Conservation (phyloP, 805 yeast genomes). For the Candida xyloterini region DNA sequence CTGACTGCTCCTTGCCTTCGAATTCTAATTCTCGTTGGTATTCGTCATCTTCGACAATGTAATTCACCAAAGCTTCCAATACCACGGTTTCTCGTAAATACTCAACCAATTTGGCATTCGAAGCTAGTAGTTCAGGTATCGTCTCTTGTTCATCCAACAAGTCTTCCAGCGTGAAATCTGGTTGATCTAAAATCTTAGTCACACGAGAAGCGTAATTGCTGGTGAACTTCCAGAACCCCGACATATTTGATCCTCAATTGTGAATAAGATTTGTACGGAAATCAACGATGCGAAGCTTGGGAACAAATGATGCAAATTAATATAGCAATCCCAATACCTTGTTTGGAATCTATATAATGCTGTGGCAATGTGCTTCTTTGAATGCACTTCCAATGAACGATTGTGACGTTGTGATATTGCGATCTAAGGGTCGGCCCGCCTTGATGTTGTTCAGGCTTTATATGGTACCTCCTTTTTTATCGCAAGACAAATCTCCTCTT, state of each 20-base stretch:
- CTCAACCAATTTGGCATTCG: conserved; percentile 73
- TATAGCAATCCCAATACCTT: conserved; percentile 6
- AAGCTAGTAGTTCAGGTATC: conserved; percentile 66
- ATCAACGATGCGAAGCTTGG: conserved; percentile 6
- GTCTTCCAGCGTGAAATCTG: conserved; percentile 49
- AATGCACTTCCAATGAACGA: neutral
- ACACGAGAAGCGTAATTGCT: conserved; percentile 59
- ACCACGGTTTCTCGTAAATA: conserved; percentile 77
- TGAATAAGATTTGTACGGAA: conserved; percentile 3
- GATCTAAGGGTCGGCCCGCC: conserved; percentile 10
- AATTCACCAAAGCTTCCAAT: conserved; percentile 62
- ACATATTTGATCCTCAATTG: conserved; percentile 21
- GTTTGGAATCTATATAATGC: neutral
- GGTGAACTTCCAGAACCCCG: conserved; percentile 38
- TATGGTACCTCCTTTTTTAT: conserved; percentile 8
- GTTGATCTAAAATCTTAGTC: conserved; percentile 48
- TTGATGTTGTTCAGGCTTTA: conserved; percentile 12
- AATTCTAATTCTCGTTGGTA: conserved; percentile 31
- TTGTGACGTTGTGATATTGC: neutral
- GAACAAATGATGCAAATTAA: conserved; percentile 5
- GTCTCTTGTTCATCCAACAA: conserved; percentile 73
- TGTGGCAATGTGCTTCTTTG: neutral
- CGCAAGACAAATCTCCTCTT: conserved; percentile 13
- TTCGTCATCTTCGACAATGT: conserved; percentile 51
- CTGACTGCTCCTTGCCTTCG: conserved; percentile 20